A percentile compares a stretch with the other conserved stretches of the same genome.
Evolutionary conservation across 148 eudicot species (phyloP).

Genomic region (Amaranthus hypochondriacus): DNA sequence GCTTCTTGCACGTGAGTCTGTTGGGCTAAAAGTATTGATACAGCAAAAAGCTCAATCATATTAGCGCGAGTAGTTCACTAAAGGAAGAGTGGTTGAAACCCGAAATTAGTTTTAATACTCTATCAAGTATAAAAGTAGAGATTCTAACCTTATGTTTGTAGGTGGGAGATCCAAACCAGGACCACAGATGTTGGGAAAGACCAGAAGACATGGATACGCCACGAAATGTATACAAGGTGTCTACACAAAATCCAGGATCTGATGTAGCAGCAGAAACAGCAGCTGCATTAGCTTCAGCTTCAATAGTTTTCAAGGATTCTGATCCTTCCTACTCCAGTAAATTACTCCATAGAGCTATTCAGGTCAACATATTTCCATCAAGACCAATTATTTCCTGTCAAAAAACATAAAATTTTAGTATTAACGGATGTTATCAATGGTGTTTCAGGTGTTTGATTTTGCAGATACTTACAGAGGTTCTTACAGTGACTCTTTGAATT

Average conservation of each 20-base stretch:
- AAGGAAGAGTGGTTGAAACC: too few relatives aligned
- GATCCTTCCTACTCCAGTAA: conserved; percentile 66
- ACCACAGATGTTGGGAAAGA: conserved; percentile 87
- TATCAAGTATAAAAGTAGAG: too few relatives aligned
- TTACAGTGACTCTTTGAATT: conserved; percentile 67
- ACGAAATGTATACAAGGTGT: conserved; percentile 66
- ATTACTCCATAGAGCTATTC: conserved; percentile 50
- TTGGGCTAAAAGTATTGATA: too few relatives aligned
- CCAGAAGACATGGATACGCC: conserved; percentile 97
- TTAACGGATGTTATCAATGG: neutral
- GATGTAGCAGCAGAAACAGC: conserved; percentile 96
- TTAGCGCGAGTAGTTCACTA: too few relatives aligned
- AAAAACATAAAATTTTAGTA: neutral
- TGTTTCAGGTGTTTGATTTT: conserved; percentile 63
- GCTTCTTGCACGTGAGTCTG: too few relatives aligned
- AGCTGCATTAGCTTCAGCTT: conserved; percentile 85
- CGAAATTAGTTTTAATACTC: too few relatives aligned
- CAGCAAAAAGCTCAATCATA: too few relatives aligned
- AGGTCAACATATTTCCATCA: conserved; percentile 24
- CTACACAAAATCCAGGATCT: conserved; percentile 70
- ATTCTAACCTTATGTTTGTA: conserved; percentile 15
- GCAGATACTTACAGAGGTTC: conserved; percentile 74
- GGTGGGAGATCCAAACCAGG: conserved; percentile 78
- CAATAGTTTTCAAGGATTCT: conserved; percentile 69
- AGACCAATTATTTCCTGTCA: neutral